Evolutionary conservation across 495 filamentous ascomycete species (phyloP).

Genomic region (Chaetomium cochliodes): DNA sequence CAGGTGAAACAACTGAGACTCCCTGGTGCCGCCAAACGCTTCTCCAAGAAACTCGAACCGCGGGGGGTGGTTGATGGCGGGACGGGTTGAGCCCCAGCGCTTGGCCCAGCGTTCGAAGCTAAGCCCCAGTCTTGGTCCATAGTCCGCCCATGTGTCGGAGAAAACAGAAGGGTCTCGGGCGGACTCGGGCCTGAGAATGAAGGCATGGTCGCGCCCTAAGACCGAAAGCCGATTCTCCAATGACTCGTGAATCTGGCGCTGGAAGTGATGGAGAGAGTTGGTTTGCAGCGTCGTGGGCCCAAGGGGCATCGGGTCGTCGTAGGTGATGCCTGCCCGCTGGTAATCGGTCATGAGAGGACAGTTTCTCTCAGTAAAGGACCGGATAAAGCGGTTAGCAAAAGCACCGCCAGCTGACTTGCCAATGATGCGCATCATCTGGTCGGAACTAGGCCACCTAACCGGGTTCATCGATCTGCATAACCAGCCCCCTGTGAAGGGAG

Average conservation of each 20-base stretch:
- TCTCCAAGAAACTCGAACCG: slow-evolving; percentile 36
- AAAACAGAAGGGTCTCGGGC: background rate
- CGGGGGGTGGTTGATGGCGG: background rate
- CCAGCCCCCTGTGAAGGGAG: slow-evolving; percentile 34
- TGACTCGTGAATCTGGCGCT: slow-evolving; percentile 28
- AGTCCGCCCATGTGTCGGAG: slow-evolving; percentile 20
- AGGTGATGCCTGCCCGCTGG: slow-evolving; percentile 23
- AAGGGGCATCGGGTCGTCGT: slow-evolving; percentile 32
- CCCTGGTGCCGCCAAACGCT: slow-evolving; percentile 37
- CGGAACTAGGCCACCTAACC: background rate
- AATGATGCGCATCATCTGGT: slow-evolving; percentile 18
- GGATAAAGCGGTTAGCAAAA: slow-evolving; percentile 28
- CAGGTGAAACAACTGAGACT: slow-evolving; percentile 40
- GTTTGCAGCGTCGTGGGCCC: slow-evolving; percentile 23
- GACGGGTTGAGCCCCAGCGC: slow-evolving; percentile 22
- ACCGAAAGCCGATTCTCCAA: slow-evolving; percentile 24
- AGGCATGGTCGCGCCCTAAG: slow-evolving; percentile 16
- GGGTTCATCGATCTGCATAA: slow-evolving; percentile 25
- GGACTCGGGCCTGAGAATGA: slow-evolving; percentile 10
- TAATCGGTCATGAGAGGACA: slow-evolving; percentile 31
- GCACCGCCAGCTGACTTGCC: slow-evolving; percentile 29
- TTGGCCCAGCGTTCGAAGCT: slow-evolving; percentile 26
- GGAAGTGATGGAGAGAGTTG: slow-evolving; percentile 23
- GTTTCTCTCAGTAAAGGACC: slow-evolving; percentile 22
- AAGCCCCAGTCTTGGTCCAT: slow-evolving; percentile 22